phyloP scores from a whole-genome alignment of 108 stramenopile species.

The Thalassiosira profunda region DNA sequence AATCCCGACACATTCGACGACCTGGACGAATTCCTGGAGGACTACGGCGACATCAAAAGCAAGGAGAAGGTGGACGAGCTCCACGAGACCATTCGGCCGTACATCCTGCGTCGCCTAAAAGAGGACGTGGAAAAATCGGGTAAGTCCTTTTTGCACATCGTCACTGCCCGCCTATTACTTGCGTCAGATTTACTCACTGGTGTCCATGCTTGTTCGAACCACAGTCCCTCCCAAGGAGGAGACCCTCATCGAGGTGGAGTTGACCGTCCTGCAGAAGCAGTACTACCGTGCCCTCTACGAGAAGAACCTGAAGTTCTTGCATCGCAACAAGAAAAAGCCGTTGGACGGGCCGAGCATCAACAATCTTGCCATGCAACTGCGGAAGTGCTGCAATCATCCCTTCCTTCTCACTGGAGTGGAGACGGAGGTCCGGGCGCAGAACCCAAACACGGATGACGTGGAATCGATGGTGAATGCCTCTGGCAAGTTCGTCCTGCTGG shows the following conservation, averaged over 20 bases:
- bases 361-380: conserved; percentile 89
- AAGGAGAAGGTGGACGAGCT: conserved; percentile 85
- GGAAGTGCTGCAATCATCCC: conserved; percentile 99
- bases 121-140: conserved; percentile 94
- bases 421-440: conserved; percentile 57
- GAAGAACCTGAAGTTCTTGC: conserved; percentile 86
- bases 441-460: conserved; percentile 41
- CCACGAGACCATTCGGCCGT: conserved; percentile 90
- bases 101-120: conserved; percentile 95
- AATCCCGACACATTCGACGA: conserved; percentile 66
- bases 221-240: conserved; percentile 97
- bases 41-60: conserved; percentile 88
- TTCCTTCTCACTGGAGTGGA: conserved; percentile 96
- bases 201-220: no score
- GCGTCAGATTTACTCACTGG: no score
- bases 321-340: conserved; percentile 83
- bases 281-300: conserved; percentile 97
- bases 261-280: conserved; percentile 97
- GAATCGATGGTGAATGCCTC: conserved; percentile 82
- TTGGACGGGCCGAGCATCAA: conserved; percentile 83
- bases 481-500: conserved; percentile 97
- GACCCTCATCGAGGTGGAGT: conserved; percentile 96
- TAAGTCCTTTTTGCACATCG: no score
- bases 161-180: no score
- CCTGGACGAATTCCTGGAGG: conserved; percentile 78